Conservation (phyloP, 2,329 filamentous ascomycete genomes). For the Sclerotinia glacialis region DNA sequence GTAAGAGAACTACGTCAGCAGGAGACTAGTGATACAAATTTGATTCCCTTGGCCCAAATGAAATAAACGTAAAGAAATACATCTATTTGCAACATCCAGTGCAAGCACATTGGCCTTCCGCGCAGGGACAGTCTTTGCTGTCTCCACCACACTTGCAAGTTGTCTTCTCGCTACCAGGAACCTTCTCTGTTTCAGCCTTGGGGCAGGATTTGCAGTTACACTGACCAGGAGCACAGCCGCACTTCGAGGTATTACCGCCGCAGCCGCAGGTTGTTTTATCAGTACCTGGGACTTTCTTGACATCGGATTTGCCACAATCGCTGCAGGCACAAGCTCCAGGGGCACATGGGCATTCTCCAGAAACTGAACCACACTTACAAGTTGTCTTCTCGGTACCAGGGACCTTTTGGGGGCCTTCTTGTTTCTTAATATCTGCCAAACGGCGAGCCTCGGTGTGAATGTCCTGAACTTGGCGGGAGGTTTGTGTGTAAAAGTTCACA, state of each 20-base stretch:
- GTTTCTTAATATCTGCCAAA: conserved; percentile 82
- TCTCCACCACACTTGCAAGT: conserved; percentile 42
- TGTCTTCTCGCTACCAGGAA: conserved; percentile 41
- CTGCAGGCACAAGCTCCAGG: conserved; percentile 48
- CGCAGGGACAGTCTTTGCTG: conserved; percentile 40
- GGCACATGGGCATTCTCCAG: conserved; percentile 46
- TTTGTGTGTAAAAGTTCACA: conserved; percentile 80
- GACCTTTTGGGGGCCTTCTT: conserved; percentile 46
- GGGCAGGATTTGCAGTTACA: conserved; percentile 43
- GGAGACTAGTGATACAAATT: conserved; percentile 28
- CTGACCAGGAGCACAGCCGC: conserved; percentile 42
- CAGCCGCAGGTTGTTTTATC: conserved; percentile 45
- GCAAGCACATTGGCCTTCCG: conserved; percentile 37
- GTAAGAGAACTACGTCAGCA: conserved; percentile 31
- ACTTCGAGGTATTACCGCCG: conserved; percentile 41
- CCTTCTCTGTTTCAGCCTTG: conserved; percentile 42
- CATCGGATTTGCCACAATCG: conserved; percentile 48
- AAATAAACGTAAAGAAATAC: conserved; percentile 21
- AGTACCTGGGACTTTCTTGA: conserved; percentile 40
- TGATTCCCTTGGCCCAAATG: conserved; percentile 16
- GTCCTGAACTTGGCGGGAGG: conserved; percentile 86
- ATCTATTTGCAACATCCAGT: conserved; percentile 31
- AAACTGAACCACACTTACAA: conserved; percentile 48
- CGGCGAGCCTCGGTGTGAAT: conserved; percentile 89
- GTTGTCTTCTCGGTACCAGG: conserved; percentile 43